Evolutionary conservation across 1,284 basidiomycete species (phyloP).

Genomic region (Puccinia horiana): DNA sequence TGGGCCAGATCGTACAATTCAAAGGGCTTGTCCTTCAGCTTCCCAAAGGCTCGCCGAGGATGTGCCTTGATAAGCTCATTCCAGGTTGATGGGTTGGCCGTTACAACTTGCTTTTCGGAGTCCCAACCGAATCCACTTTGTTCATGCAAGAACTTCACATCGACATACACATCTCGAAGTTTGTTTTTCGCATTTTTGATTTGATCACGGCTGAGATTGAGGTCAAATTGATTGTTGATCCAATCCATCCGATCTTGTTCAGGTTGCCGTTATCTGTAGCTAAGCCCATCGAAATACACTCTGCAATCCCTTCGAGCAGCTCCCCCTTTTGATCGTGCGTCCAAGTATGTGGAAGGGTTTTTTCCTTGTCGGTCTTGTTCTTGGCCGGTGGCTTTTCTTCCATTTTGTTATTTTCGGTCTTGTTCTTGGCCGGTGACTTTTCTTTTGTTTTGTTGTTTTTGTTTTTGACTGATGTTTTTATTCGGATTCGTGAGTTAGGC

Average conservation of each 20-base stretch:
- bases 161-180: not conserved
- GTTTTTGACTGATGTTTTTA: too few relatives aligned
- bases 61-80: not conserved
- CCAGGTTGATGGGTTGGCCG: not conserved
- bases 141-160: not conserved
- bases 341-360: not conserved
- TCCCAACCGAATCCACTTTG: constrained; percentile 18
- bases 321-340: not conserved
- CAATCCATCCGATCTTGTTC: not conserved
- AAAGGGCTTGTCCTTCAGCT: not conserved
- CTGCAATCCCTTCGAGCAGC: not conserved
- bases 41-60: not conserved
- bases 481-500: too few relatives aligned
- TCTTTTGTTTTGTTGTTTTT: not conserved
- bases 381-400: not conserved
- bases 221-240: not conserved
- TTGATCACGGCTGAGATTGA: not conserved
- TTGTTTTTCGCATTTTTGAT: not conserved
- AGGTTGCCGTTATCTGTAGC: not conserved
- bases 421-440: not conserved
- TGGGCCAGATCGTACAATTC: not conserved
- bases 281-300: not conserved
- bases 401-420: not conserved
- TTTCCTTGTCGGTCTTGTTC: too few relatives aligned
- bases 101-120: not conserved